Conservation (phyloP, 139 green algal species). For the Ettlia oleoabundans region DNA sequence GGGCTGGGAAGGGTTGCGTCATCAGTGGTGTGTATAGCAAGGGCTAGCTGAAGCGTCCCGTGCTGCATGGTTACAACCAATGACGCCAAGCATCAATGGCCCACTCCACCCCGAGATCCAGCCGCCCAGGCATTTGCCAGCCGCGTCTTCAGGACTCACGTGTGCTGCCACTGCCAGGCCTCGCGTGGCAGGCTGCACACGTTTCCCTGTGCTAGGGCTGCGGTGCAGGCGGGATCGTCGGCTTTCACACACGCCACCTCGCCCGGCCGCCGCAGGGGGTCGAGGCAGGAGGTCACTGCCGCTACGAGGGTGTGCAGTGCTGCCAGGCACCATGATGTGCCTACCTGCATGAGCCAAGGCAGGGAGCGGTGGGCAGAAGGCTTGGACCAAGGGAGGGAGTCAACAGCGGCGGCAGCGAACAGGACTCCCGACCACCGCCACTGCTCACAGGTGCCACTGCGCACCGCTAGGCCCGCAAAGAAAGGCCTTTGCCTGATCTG, state of each 20-base stretch:
- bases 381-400: not conserved
- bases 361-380: not conserved
- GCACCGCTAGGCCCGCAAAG: not conserved
- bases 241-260: conserved; percentile 25
- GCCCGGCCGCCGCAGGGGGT: conserved; percentile 1
- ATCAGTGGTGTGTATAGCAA: no score
- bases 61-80: no score
- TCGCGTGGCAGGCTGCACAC: conserved; percentile 37
- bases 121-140: no score
- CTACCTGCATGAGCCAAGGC: conserved; percentile 14
- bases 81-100: no score
- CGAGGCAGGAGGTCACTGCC: conserved; percentile 16
- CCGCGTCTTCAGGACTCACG: no score
- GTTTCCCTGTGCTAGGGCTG: not conserved
- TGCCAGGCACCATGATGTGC: conserved; percentile 9
- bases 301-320: conserved; percentile 47
- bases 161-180: conserved; percentile 44
- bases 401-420: not conserved
- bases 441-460: not conserved
- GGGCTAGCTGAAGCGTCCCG: no score
- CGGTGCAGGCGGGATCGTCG: conserved; percentile 24
- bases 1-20: no score
- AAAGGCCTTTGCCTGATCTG: no score
- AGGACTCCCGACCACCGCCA: not conserved
- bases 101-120: no score